Evolutionary conservation across 225 moss, liverwort and hornwort species (phyloP).

Genomic region (Marchantia paleacea): DNA sequence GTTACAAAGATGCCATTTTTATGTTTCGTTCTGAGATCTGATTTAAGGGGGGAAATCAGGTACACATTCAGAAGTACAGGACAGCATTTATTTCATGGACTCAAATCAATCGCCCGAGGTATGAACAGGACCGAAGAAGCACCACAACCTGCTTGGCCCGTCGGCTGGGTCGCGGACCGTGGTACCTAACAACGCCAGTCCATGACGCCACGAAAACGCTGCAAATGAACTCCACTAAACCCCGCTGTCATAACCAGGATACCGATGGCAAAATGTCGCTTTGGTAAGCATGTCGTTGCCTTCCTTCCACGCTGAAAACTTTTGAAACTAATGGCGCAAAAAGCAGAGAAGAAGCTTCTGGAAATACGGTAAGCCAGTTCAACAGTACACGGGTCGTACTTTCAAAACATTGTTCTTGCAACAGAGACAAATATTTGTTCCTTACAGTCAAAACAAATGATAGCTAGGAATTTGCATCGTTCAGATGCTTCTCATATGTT

Average conservation of each 20-base stretch:
- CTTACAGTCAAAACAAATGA: background rate
- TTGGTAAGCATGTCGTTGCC: too few species aligned
- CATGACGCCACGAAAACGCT: conserved; percentile 94
- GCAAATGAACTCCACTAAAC: conserved; percentile 96
- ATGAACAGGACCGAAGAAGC: background rate
- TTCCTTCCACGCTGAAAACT: too few species aligned
- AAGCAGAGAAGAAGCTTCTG: background rate
- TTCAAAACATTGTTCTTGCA: background rate
- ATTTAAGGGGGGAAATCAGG: background rate
- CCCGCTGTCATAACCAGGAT: conserved; percentile 53
- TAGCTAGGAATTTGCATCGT: background rate
- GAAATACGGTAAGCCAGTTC: background rate
- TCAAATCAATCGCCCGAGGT: background rate
- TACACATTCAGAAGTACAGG: background rate
- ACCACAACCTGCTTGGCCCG: conserved; percentile 73
- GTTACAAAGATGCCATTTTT: too few species aligned
- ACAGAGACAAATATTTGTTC: background rate
- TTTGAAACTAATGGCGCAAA: background rate
- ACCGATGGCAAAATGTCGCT: background rate
- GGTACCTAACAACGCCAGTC: conserved; percentile 91
- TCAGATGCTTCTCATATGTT: background rate
- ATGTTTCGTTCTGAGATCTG: background rate
- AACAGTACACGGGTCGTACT: background rate
- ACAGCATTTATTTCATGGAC: background rate
- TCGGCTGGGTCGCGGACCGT: conserved; percentile 89